A percentile compares a stretch with the other conserved stretches of the same genome.
These are phyloP conservation scores for Leishmania guyanensis DNA, from an alignment of 208 protist genomes.

Conservation along the genomic window DNA sequence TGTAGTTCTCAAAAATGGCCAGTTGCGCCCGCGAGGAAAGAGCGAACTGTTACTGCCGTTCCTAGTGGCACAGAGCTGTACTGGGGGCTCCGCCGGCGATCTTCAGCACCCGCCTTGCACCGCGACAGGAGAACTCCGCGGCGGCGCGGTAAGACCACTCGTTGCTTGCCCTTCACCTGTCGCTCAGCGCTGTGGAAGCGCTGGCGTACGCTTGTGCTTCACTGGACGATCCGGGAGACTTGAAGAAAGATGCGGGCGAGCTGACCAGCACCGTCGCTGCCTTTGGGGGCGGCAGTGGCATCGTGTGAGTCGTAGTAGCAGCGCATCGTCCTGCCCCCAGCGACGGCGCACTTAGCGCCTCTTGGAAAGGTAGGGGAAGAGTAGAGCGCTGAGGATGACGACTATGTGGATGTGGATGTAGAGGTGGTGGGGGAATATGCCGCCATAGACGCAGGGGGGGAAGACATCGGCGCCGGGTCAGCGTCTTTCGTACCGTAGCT, in stretches of 20 bases:
- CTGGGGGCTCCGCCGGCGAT: not conserved
- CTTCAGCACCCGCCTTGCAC: not conserved
- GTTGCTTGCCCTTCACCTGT: not conserved
- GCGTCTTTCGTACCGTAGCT: not conserved
- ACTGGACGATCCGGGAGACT: not conserved
- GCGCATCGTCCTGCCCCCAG: not conserved
- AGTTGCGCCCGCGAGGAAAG: not conserved
- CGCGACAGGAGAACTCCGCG: not conserved
- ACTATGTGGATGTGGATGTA: not conserved
- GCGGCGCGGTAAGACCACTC: not conserved
- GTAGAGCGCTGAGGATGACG: not conserved
- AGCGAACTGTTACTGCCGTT: not conserved
- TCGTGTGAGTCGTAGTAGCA: not conserved
- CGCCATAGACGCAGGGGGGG: not conserved
- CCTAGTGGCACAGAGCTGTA: too few species aligned
- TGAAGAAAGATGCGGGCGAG: too few species aligned
- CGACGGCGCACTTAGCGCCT: not conserved
- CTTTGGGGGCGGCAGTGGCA: not conserved
- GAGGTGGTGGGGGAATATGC: not conserved
- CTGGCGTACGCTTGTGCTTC: not conserved
- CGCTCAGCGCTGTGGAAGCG: not conserved
- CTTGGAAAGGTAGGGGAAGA: not conserved
- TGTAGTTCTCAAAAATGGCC: not conserved
- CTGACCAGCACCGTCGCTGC: not conserved
- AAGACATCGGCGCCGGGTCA: not conserved